These are phyloP conservation scores for Tricholoma hemisulphureum DNA, from an alignment of 768 basidiomycete genomes.

Conservation along the genomic window DNA sequence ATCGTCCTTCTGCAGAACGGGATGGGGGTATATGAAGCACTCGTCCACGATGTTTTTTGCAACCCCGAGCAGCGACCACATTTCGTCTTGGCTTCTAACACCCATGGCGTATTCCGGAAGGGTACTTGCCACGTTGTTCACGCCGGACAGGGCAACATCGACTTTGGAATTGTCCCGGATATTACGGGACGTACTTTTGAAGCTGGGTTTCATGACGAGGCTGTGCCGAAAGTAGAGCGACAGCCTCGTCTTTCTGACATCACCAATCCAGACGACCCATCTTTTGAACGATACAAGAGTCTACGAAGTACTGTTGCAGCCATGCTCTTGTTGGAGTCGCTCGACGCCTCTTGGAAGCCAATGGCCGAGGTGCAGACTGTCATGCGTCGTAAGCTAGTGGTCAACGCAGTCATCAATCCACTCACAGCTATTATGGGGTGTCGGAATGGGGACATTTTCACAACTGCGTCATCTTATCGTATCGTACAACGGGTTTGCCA, in stretches of 20 bases:
- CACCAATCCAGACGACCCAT: constrained; percentile 35
- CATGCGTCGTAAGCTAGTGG: constrained; percentile 78
- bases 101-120: constrained; percentile 72
- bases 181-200: constrained; percentile 62
- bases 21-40: constrained; percentile 85
- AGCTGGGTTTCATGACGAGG: constrained; percentile 40
- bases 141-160: constrained; percentile 63
- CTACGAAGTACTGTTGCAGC: constrained; percentile 69
- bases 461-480: constrained; percentile 37
- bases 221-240: constrained; percentile 35
- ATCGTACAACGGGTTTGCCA: constrained; percentile 55
- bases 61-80: constrained; percentile 74
- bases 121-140: constrained; percentile 59
- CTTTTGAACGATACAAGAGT: constrained; percentile 48
- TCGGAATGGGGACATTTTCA: constrained; percentile 73
- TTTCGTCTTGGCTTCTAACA: constrained; percentile 81
- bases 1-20: constrained; percentile 95
- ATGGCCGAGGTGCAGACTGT: constrained; percentile 63
- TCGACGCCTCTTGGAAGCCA: constrained; percentile 64
- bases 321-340: constrained; percentile 51
- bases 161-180: constrained; percentile 82
- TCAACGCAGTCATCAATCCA: constrained; percentile 82
- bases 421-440: constrained; percentile 80
- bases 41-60: constrained; percentile 65
- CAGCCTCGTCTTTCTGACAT: constrained; percentile 55